Conservation (phyloP, 371 early-diverging fungal species). For the Saksenaea vasiformis region DNA sequence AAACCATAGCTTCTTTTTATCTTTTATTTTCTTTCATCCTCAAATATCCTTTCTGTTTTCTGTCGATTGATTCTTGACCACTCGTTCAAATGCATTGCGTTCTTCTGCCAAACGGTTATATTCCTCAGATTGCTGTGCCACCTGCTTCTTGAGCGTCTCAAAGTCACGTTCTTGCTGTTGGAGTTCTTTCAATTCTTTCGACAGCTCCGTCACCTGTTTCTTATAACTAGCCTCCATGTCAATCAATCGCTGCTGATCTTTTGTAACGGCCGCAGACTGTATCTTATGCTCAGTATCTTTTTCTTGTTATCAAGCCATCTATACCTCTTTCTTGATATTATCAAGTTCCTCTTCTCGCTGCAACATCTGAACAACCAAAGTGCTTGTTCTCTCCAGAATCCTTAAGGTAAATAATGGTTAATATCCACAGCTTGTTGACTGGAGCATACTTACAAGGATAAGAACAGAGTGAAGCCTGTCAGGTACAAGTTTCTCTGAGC, state of each 20-base stretch:
- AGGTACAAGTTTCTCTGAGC: constrained; percentile 91
- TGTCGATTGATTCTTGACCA: constrained; percentile 10
- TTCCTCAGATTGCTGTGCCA: constrained; percentile 66
- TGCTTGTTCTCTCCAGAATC: constrained; percentile 77
- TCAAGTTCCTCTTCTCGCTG: constrained; percentile 71
- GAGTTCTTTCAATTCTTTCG: constrained; percentile 53
- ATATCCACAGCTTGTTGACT: background rate
- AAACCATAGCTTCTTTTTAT: constrained; percentile 5
- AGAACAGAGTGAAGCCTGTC: constrained; percentile 86
- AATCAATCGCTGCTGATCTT: constrained; percentile 34
- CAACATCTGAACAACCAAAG: constrained; percentile 70
- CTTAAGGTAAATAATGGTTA: constrained; percentile 16
- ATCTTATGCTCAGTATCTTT: background rate
- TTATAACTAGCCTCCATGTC: constrained; percentile 37
- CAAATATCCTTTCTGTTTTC: constrained; percentile 29
- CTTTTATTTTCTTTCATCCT: background rate
- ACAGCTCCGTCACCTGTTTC: constrained; percentile 29
- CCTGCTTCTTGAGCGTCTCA: constrained; percentile 80
- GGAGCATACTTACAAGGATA: constrained; percentile 64
- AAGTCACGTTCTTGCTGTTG: constrained; percentile 61
- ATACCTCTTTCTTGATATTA: constrained; percentile 52
- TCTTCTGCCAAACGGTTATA: constrained; percentile 78
- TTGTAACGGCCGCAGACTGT: constrained; percentile 16
- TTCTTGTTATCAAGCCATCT: background rate
- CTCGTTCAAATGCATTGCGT: constrained; percentile 59